phyloP scores from a whole-genome alignment of 768 basidiomycete genomes.

The Kondoa subrosea region DNA sequence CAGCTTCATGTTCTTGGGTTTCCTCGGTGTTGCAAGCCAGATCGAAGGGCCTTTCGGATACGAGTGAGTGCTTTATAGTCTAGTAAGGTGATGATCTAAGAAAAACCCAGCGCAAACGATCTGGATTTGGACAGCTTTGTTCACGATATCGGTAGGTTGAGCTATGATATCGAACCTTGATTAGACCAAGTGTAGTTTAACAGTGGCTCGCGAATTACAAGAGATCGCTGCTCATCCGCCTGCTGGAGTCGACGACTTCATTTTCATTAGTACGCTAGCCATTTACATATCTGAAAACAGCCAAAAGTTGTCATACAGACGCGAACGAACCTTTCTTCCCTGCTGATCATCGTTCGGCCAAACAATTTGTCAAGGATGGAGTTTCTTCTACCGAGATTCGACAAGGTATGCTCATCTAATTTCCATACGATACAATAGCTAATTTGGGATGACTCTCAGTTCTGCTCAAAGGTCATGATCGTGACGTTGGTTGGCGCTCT shows the following conservation, averaged over 20 bases:
- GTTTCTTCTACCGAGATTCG: background rate
- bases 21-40: constrained; percentile 1
- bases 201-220: background rate
- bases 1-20: constrained; percentile 5
- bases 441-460: background rate
- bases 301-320: background rate
- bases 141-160: background rate
- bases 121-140: constrained; percentile 3
- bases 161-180: no score
- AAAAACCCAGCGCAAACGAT: background rate
- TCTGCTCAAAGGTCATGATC: constrained; percentile 4
- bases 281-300: background rate
- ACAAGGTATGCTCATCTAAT: background rate
- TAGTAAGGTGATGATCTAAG: background rate
- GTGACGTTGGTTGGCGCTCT: background rate
- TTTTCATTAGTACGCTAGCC: background rate
- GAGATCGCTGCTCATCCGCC: constrained; percentile 6
- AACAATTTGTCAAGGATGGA: background rate
- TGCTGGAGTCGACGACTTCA: background rate
- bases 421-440: background rate
- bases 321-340: constrained; percentile 1
- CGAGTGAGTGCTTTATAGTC: background rate
- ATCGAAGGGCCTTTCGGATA: constrained; percentile 9
- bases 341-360: background rate
- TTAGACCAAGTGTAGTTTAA: no score